Conservation (phyloP, 2,329 filamentous ascomycete species). For the Ophiostoma tasmaniense region DNA sequence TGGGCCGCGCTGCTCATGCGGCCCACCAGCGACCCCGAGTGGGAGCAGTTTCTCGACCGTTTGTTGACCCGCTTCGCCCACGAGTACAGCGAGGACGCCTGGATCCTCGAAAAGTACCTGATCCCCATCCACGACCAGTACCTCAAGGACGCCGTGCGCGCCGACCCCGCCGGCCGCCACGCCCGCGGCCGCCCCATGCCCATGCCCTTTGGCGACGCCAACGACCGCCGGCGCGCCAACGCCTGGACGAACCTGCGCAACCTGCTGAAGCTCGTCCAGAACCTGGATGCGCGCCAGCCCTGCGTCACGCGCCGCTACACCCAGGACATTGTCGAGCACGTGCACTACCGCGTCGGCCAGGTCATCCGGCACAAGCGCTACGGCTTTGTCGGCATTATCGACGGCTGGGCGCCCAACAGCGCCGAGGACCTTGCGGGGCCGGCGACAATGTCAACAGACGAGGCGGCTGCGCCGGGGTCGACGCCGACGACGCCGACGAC, state of each 20-base stretch:
- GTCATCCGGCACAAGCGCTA: conserved; percentile 79
- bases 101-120: conserved; percentile 60
- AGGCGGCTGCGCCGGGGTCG: not conserved
- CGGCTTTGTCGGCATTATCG: conserved; percentile 70
- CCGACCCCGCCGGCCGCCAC: not conserved
- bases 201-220: not conserved
- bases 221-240: conserved; percentile 23
- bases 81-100: conserved; percentile 62
- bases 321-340: conserved; percentile 29
- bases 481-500: not conserved
- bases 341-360: conserved; percentile 67
- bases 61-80: conserved; percentile 57
- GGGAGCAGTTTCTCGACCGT: conserved; percentile 54
- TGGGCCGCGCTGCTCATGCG: conserved; percentile 60
- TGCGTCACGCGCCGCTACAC: conserved; percentile 28
- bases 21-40: conserved; percentile 38
- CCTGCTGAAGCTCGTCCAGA: conserved; percentile 34
- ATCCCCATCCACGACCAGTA: conserved; percentile 51
- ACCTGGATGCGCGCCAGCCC: conserved; percentile 37
- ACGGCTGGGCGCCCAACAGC: conserved; percentile 63
- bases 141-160: conserved; percentile 13
- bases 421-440: conserved; percentile 10
- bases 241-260: conserved; percentile 31
- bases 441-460: not conserved
- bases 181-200: not conserved